These are phyloP conservation scores for Fraxinus greggii DNA, from an alignment of 305 asterid species.

Conservation along the genomic window DNA sequence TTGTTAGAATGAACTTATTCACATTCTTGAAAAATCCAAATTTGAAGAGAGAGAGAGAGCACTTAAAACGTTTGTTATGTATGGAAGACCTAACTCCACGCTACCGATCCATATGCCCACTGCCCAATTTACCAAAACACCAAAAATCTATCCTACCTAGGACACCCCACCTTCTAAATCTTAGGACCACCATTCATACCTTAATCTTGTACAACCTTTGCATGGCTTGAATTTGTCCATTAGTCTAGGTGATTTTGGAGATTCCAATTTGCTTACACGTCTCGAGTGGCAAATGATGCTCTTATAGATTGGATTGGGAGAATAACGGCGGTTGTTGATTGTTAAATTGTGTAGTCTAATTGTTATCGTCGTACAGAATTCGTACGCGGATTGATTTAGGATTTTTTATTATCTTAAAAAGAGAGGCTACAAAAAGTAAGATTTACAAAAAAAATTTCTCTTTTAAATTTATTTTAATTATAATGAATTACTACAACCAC, in stretches of 20 bases:
- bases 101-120: constrained; percentile 25
- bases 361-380: background rate
- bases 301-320: background rate
- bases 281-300: background rate
- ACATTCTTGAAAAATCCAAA: background rate
- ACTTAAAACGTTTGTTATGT: background rate
- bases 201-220: background rate
- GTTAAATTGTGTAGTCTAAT: background rate
- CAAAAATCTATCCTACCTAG: constrained; percentile 17
- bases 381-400: background rate
- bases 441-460: background rate
- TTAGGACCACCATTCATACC: background rate
- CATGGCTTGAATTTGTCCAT: background rate
- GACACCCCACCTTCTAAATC: background rate
- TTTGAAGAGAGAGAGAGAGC: background rate
- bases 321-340: background rate
- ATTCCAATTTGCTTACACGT: background rate
- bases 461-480: too few relatives aligned
- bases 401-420: too few relatives aligned
- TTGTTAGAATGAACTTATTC: background rate
- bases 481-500: background rate
- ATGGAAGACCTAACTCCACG: constrained; percentile 48
- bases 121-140: constrained; percentile 18
- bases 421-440: too few relatives aligned
- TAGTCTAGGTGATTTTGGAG: background rate